Conservation (phyloP, 106 monocot genomes). For the Allium sativum region DNA sequence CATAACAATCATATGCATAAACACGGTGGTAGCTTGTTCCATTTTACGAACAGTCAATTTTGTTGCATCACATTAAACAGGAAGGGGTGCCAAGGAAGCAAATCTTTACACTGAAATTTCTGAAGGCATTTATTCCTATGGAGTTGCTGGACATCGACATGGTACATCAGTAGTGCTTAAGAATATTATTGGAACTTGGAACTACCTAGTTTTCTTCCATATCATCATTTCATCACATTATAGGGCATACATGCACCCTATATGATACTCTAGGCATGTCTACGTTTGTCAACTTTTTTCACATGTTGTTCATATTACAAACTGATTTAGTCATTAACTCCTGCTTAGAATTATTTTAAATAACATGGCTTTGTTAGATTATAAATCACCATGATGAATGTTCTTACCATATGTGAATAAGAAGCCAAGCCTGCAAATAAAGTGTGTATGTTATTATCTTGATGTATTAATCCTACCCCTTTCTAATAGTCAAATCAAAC, state of each 20-base stretch:
- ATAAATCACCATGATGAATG: too few species aligned
- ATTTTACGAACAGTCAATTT: too few species aligned
- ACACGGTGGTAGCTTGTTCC: too few species aligned
- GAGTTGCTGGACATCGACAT: constrained; percentile 83
- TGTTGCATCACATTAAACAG: constrained; percentile 21
- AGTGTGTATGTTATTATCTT: too few species aligned
- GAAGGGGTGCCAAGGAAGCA: constrained; percentile 93
- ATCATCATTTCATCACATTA: neutral
- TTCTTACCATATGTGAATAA: too few species aligned
- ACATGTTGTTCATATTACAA: neutral
- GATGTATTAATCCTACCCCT: too few species aligned
- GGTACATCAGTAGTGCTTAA: constrained; percentile 25
- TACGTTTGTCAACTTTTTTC: neutral
- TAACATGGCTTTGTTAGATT: too few species aligned
- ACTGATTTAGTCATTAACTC: neutral
- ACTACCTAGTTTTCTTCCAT: neutral
- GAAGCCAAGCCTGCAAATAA: too few species aligned
- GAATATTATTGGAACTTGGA: neutral
- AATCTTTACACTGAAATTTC: constrained; percentile 90
- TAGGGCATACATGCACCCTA: too few species aligned
- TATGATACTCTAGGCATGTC: too few species aligned
- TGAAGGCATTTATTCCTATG: constrained; percentile 90
- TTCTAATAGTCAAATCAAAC: too few species aligned
- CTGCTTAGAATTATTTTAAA: too few species aligned
- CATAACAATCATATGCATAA: neutral